Base-by-base conservation (phyloP, 768 basidiomycete genomes). In the Coprinopsis sp. region DNA sequence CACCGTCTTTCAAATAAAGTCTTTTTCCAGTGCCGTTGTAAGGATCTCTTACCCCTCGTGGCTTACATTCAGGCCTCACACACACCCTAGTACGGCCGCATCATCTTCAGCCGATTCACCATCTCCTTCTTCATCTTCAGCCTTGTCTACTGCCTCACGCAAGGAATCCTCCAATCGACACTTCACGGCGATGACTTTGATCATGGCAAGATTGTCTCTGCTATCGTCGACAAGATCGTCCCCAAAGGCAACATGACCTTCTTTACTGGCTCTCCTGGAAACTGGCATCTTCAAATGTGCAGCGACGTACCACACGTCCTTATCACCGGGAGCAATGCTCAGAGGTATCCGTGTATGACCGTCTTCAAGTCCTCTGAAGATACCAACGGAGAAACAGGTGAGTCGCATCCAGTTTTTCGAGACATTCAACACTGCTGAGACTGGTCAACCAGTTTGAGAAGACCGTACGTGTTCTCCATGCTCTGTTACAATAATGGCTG, bases 71-170 rank as follows among this genome's bases (percentile, higher is more conserved):
- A 10, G 45, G 7, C 42, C 31, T 19, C 24, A 37, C 33, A 21
- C 33, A 28, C 29, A 34, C 18, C 29, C n/a, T n/a, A 74, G 72
- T 67, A 68, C 47, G 50, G 64, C 22, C 65, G 64, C 13, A 67
- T 73, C 33, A 69, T 67, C 2, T 57, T 68, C 27, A 72, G 64
- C 49, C 62, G 64, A 13, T 54, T 63, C 49, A 71, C 72, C n/a
- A 58, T 66, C 25, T 58, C 69, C 0, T 82, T 80, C 63, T 75
- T 81, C 54, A 48, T 77, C 19, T 70, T 79, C 50, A 71, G 68
- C 30, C 64, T 79, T 46, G 14, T 77, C 37, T 71, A 75, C 52
- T 80, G 76, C 54, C 68, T 79, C 39, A 60, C 70, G 8, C 78
- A 79, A 49, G 78, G 74, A 47, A 59, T 74, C 45, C 60, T 79